Base-by-base conservation (phyloP, 495 filamentous ascomycete genomes). In the Chlorociboria aeruginascens region DNA sequence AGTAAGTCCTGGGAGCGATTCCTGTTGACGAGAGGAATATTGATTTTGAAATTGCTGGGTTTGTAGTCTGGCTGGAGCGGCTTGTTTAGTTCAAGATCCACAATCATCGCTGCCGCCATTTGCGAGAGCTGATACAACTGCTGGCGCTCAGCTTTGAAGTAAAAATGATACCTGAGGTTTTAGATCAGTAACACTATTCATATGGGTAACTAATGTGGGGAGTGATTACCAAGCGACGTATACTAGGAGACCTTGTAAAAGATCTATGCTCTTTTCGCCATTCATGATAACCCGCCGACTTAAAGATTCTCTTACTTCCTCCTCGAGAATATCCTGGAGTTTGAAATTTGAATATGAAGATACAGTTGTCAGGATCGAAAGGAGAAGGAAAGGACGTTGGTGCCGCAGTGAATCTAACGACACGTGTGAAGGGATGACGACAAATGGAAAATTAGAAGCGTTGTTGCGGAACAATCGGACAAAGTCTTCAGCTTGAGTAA, bases 221-320 rank as follows among this genome's bases (percentile, higher is more conserved):
- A 40, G 37, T 32, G 31, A 28, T 35, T 50, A 52, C 53, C 49
- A 56, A 30, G 32, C 44, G 8, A 55, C 34, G 44, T 57, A 57
- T 2, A 57, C 43, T 3, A 57, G 32, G 32, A 57, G 10, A 6
- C 54, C 54, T 36, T 57, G 54, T 7, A 57, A 32, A 1, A 57
- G 35, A 46, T 57, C 54, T 8, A 57, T n/a, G 30, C 43, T 53
- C 32, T 51, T 57, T 38, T 57, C 54, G 4, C 54, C 47, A 43
- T 54, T 37, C 7, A 53, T 14, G 7, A 57, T 41, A 7, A 51
- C 36, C 34, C 28, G 52, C 45, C 37, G 37, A 25, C 48, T 50
- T 7, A 55, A 37, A 3, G 35, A 73, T 76, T 61, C 71, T 76
- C 50, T 66, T 70, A 14, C 72, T 71, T 53, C 51, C 33, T 42